Evolutionary conservation across 768 basidiomycete genomes (phyloP).

Genomic region (Crepidotus variabilis): DNA sequence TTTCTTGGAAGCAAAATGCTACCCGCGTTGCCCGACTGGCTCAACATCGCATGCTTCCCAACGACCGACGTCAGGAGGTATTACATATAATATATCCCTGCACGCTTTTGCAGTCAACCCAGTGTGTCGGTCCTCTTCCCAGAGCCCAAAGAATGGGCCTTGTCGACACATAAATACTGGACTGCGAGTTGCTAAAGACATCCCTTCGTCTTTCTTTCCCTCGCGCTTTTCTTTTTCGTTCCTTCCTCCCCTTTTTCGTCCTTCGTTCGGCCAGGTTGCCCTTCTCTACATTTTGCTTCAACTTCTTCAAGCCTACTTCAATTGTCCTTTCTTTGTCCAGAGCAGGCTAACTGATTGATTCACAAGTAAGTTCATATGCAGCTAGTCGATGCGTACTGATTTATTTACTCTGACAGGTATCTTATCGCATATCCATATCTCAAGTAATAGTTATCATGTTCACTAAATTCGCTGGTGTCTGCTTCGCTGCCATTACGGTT

Average conservation of each 20-base stretch:
- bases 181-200: not conserved
- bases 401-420: not conserved
- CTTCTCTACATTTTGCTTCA: constrained; percentile 12
- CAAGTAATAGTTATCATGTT: constrained; percentile 26
- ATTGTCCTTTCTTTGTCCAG: constrained; percentile 12
- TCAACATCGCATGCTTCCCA: no score
- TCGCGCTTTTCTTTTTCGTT: constrained; percentile 10
- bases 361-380: constrained; percentile 16
- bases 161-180: not conserved
- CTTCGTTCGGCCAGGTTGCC: constrained; percentile 38
- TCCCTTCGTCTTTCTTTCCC: not conserved
- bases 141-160: not conserved
- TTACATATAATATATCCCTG: no score
- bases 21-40: no score
- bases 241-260: constrained; percentile 15
- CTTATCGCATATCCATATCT: not conserved
- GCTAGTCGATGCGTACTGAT: not conserved
- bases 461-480: constrained; percentile 29
- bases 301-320: constrained; percentile 18
- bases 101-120: no score
- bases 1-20: no score
- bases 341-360: constrained; percentile 27
- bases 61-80: no score
- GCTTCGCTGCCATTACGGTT: constrained; percentile 24
- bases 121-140: not conserved